Evolutionary conservation across 140 eudicot genomes (phyloP), one percentile per base, ranked within the genome.

Genomic region (Flaveria floridana): DNA sequence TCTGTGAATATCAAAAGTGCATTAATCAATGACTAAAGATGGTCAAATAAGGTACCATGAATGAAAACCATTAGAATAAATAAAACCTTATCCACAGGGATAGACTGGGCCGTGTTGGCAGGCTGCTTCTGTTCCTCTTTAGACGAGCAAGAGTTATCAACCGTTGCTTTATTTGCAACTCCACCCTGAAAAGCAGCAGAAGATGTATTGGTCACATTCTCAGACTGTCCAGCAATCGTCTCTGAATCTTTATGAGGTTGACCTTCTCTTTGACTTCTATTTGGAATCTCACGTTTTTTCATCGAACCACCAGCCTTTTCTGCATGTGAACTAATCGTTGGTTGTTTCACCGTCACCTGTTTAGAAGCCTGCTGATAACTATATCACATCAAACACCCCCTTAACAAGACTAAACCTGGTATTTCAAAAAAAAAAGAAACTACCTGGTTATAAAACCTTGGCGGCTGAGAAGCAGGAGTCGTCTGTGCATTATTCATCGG

Each of bases 271-370:
- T 77, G 76, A 75, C 72, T 58, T 69, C 77, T 79, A 65, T 34
- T 65, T 47, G 81, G 70, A 46, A 81, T 57, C 41, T 73, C 84
- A 16, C 19, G 50, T 75, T 82, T 86, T 66, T 74, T 86, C 58
- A 30, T 65, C 25, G 72, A 72, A 14, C 65, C 84, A 65, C 62
- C 84, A 57, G 18, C 83, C 78, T 84, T 88, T 61, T 86, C 88
- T 16, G 37, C 76, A 68, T 78, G 86, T 16, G 79, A 71, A 46
- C 75, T 73, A 70, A 63, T 48, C 9, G 87, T 82, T 15, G 96
- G 86, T 79, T 87, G 87, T 76, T 87, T 91, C n/a, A 87, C 80
- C 0, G 94, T 87, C 58, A 89, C 94, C 81, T 79, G 84, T 72
- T 69, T 73, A 63, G 77, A 65, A n/a, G 78, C 23, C 37, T 68